Evolutionary conservation across 306 rosid genomes (phyloP), one percentile per base, ranked within the genome.

Genomic region (Castanea sativa): DNA sequence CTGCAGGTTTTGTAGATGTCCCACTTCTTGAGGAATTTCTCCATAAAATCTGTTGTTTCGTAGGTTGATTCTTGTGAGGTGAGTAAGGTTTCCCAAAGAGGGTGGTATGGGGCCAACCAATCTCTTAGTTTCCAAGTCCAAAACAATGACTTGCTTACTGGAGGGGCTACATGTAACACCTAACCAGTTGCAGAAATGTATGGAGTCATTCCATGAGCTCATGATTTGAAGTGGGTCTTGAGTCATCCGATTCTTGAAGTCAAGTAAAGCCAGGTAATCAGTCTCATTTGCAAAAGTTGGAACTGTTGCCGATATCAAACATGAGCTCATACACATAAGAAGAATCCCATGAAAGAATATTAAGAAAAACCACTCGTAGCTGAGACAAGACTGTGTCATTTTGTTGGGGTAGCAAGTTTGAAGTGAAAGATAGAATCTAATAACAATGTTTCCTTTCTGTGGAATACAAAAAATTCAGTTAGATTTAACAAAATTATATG

Each of bases 81-180:
- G 80, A 55, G 90, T 80, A 61, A 89, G 82, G 33, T 86, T 89
- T 45, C 90, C 89, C 21, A 86, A 73, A n/a, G 63, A 82, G 21
- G 87, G 84, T 73, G 88, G 18, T 49, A 89, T 27, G 20, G 67
- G 55, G 12, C 88, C 87, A 15, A 15, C 52, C 11, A 38, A 38
- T 7, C 45, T 18, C 51, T 51, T 9, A 5, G 74, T 29, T 71
- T 21, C 19, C 5, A 89, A 82, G 56, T 74, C 63, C 76, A 89
- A 35, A 19, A 69, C 7, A 5, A 61, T 43, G 38, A 86, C 79
- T 35, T 77, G 82, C 77, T 72, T 79, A 51, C 35, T 78, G 49
- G 76, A 21, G 8, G 15, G 71, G 79, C 67, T 79, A 76, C 53
- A 49, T 49, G 53, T 12, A 49, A 49, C 5, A 49, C 16, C 53